Base-by-base conservation (phyloP, 2,329 filamentous ascomycete genomes). In the Nemania diffusa region DNA sequence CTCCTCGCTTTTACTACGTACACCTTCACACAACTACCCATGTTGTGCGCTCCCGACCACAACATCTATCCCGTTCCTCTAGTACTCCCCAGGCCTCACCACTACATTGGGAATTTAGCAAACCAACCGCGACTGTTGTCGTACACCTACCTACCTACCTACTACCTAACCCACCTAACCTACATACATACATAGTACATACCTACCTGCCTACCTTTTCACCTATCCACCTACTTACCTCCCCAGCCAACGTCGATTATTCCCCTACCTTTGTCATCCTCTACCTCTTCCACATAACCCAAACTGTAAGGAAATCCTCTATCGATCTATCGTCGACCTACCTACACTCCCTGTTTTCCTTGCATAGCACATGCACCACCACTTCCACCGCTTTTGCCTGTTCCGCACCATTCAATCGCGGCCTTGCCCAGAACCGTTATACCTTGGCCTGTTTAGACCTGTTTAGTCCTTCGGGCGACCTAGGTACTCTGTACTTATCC, bases 391-490 rank as follows among this genome's bases (percentile, higher is more conserved):
- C 57, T 68, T 67, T 67, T 67, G 69, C 59, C 62, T 67, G 69
- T 72, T 71, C 68, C 68, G 53, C 71, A 71, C 68, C 69, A 66
- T 60, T 63, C 57, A 64, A 27, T 37, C 27, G 6, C 63, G 51
- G 62, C 64, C 69, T 67, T 59, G 48, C 53, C 51, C 67, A 46
- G 46, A 64, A 64, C 53, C 57, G 67, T 69, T 68, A 71, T 69
- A 72, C 60, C 48, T 66, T 60, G 64, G 69, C 64, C 64, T 74
- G 70, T 68, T 70, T 67, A 70, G 64, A 70, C 64, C 64, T 74
- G 70, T 68, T 70, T 67, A 70, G 67, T 58, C 70, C 70, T 69
- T 74, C 69, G 69, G 68, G 71, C 67, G 57, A 69, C 67, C 58
- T 57, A 32, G 29, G 9, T 5, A 5, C 29, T 32, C 5, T 5